Evolutionary conservation across 257 asterid species (phyloP).

Genomic region (Solanum pinnatisectum): DNA sequence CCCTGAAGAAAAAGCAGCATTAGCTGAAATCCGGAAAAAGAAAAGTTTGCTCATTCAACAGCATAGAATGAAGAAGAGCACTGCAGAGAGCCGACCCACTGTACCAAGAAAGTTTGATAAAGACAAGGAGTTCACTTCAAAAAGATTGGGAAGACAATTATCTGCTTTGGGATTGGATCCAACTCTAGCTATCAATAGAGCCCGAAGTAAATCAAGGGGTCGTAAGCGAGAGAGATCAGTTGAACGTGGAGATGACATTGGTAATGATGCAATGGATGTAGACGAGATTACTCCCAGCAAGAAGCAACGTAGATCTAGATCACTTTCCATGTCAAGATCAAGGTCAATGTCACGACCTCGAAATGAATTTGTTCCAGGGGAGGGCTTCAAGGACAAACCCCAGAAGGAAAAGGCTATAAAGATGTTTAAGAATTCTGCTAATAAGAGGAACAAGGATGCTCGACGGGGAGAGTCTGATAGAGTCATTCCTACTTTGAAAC

Average conservation of each 20-base stretch:
- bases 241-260: conserved; percentile 17
- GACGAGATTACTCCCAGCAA: conserved; percentile 56
- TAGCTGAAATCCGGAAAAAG: conserved; percentile 69
- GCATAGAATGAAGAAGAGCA: conserved; percentile 82
- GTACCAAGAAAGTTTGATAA: conserved; percentile 84
- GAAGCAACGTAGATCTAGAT: conserved; percentile 38
- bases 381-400: conserved; percentile 68
- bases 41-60: conserved; percentile 66
- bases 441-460: conserved; percentile 77
- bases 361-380: conserved; percentile 69
- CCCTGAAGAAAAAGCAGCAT: conserved; percentile 59
- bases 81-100: conserved; percentile 75
- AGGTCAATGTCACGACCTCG: conserved; percentile 63
- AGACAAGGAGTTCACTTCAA: conserved; percentile 47
- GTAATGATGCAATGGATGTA: conserved; percentile 54
- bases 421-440: conserved; percentile 37
- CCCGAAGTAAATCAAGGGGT: conserved; percentile 75
- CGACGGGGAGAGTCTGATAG: conserved; percentile 85
- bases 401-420: conserved; percentile 69
- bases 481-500: conserved; percentile 67
- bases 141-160: conserved; percentile 87
- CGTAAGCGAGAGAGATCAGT: conserved; percentile 85
- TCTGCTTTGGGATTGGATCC: conserved; percentile 74
- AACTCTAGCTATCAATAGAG: conserved; percentile 59
- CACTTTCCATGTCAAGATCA: conserved; percentile 18